phyloP scores from a whole-genome alignment of 768 basidiomycete species.

The Boletus subparvulus region DNA sequence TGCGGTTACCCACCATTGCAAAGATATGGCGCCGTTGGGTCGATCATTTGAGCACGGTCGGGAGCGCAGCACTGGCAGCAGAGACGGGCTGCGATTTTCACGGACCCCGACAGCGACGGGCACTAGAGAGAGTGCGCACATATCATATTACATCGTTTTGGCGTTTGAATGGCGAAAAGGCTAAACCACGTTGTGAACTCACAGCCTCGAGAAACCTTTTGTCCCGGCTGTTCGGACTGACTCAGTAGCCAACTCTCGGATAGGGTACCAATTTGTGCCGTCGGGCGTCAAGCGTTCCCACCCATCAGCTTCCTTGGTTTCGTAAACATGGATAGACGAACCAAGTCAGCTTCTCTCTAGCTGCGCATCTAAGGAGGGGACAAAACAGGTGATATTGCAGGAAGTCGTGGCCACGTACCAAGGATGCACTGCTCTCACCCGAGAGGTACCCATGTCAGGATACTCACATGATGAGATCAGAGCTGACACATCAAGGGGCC shows the following conservation, averaged over 20 bases:
- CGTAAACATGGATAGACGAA: conserved; percentile 11
- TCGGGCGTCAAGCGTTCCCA: neutral
- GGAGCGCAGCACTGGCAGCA: neutral
- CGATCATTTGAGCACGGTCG: neutral
- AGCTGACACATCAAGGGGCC: conserved; percentile 16
- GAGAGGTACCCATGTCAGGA: conserved; percentile 13
- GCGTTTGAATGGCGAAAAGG: conserved; percentile 10
- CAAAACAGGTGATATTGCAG: conserved; percentile 20
- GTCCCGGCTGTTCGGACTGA: neutral
- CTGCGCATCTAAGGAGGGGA: conserved; percentile 7
- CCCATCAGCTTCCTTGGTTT: conserved; percentile 10
- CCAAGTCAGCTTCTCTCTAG: conserved; percentile 10
- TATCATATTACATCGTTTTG: neutral
- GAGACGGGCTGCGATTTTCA: neutral
- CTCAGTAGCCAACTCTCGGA: neutral
- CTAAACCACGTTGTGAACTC: conserved; percentile 25
- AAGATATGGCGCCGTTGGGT: neutral
- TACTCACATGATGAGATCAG: conserved; percentile 5
- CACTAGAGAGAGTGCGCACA: neutral
- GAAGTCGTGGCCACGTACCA: conserved; percentile 15
- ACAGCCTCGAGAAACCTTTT: neutral
- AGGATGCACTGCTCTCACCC: neutral
- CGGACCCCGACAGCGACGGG: neutral
- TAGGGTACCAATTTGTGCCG: neutral
- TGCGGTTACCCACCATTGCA: neutral